These are phyloP conservation scores for Cocos nucifera DNA, from an alignment of 176 grass and related monocot genomes.

Conservation along the genomic window DNA sequence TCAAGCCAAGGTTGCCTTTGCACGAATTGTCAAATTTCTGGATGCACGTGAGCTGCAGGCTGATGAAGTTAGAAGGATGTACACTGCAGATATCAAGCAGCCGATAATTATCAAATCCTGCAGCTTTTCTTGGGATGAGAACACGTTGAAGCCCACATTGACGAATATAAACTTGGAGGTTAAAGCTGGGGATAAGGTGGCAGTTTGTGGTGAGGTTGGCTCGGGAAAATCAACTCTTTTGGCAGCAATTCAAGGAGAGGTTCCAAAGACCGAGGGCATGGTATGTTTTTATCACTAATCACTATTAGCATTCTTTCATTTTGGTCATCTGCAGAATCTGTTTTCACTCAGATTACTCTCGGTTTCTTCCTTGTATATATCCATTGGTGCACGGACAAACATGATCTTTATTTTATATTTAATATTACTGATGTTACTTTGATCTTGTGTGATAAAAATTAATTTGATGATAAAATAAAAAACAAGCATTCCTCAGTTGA, in stretches of 20 bases:
- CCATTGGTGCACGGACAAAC: no score
- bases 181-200: constrained; percentile 63
- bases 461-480: no score
- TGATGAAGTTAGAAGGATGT: constrained; percentile 29
- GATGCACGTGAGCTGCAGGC: constrained; percentile 59
- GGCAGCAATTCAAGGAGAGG: constrained; percentile 74
- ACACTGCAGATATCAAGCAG: constrained; percentile 11
- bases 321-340: no score
- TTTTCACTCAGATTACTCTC: no score
- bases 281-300: constrained; percentile 30
- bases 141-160: constrained; percentile 40
- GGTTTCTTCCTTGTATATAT: no score
- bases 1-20: constrained; percentile 88
- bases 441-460: no score
- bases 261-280: constrained; percentile 46
- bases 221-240: constrained; percentile 88
- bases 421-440: no score
- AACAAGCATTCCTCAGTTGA: no score
- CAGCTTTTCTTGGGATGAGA: constrained; percentile 83
- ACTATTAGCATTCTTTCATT: no score
- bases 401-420: no score
- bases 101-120: constrained; percentile 43
- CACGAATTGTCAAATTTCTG: constrained; percentile 58
- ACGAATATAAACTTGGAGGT: constrained; percentile 60
- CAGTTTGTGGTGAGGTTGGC: constrained; percentile 94